phyloP scores from a whole-genome alignment of 1,284 basidiomycete genomes.

The Wallemia mellicola region DNA sequence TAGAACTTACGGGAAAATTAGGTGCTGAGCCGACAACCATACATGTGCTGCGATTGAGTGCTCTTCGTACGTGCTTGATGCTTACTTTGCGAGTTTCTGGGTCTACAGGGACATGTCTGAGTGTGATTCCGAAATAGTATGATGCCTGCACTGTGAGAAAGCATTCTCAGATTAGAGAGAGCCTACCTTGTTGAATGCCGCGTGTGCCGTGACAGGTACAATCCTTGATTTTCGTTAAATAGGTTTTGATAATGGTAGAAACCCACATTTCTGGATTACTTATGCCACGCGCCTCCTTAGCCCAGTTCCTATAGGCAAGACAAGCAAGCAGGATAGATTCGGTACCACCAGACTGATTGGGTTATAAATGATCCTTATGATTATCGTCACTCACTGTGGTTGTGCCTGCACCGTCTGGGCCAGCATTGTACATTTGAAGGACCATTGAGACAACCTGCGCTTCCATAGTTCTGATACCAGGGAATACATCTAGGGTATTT shows the following conservation, averaged over 20 bases:
- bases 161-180: not conserved
- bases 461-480: slow-evolving; percentile 78
- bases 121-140: slow-evolving; percentile 69
- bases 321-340: slow-evolving; percentile 85
- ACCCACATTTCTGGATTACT: slow-evolving; percentile 69
- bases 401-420: slow-evolving; percentile 42
- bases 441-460: slow-evolving; percentile 89
- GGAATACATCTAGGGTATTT: slow-evolving; percentile 47
- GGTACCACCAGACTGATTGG: slow-evolving; percentile 42
- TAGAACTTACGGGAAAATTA: slow-evolving; percentile 66
- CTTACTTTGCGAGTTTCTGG: slow-evolving; percentile 47
- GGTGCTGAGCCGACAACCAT: slow-evolving; percentile 67
- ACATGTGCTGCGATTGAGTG: slow-evolving; percentile 25
- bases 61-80: slow-evolving; percentile 42
- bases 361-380: not conserved
- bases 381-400: slow-evolving; percentile 27
- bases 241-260: not conserved
- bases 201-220: slow-evolving; percentile 58
- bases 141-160: slow-evolving; percentile 21
- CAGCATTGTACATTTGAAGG: slow-evolving; percentile 42
- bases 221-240: slow-evolving; percentile 23
- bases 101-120: slow-evolving; percentile 69
- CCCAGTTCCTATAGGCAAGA: slow-evolving; percentile 87
- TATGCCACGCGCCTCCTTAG: slow-evolving; percentile 49
- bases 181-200: slow-evolving; percentile 57